Evolutionary conservation across 768 basidiomycete genomes (phyloP).

Genomic region (Suillus lakei): DNA sequence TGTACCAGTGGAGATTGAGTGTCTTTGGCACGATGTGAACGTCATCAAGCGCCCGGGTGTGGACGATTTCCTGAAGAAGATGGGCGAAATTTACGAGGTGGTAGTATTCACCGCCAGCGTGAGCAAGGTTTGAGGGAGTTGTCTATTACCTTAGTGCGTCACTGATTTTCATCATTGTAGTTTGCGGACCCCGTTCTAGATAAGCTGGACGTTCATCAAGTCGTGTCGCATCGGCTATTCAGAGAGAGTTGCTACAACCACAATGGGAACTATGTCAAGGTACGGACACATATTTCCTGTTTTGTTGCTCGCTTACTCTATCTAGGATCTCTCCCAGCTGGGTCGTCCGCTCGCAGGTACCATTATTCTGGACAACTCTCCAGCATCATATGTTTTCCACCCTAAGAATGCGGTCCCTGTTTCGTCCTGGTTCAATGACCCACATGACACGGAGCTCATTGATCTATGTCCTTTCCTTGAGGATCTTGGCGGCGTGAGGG

Average conservation of each 20-base stretch:
- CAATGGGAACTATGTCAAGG: slow-evolving; percentile 96
- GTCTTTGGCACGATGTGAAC: slow-evolving; percentile 94
- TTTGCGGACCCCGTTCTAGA: slow-evolving; percentile 96
- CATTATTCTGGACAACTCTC: slow-evolving; percentile 82
- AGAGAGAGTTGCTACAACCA: slow-evolving; percentile 96
- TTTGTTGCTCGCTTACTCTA: neutral
- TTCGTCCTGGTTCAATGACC: slow-evolving; percentile 80
- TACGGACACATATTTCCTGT: slow-evolving; percentile 35
- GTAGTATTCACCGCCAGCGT: slow-evolving; percentile 95
- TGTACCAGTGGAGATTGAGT: slow-evolving; percentile 95
- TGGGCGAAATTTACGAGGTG: slow-evolving; percentile 95
- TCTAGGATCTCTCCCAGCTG: slow-evolving; percentile 75
- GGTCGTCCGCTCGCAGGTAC: slow-evolving; percentile 68
- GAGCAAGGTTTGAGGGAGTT: slow-evolving; percentile 70
- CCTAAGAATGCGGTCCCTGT: slow-evolving; percentile 82
- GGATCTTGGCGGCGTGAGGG: slow-evolving; percentile 64
- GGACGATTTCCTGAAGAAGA: slow-evolving; percentile 91
- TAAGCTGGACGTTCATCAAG: slow-evolving; percentile 86
- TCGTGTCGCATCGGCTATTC: slow-evolving; percentile 89
- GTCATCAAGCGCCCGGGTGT: slow-evolving; percentile 97
- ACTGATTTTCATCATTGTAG: slow-evolving; percentile 42
- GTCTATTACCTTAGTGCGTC: neutral
- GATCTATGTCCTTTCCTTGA: slow-evolving; percentile 74
- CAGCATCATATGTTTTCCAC: slow-evolving; percentile 80
- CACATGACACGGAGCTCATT: slow-evolving; percentile 74